A percentile compares a stretch with the other conserved stretches of the same genome.
phyloP scores from a whole-genome alignment of 1,284 basidiomycete species.

The Phellopilus nigrolimitatus region DNA sequence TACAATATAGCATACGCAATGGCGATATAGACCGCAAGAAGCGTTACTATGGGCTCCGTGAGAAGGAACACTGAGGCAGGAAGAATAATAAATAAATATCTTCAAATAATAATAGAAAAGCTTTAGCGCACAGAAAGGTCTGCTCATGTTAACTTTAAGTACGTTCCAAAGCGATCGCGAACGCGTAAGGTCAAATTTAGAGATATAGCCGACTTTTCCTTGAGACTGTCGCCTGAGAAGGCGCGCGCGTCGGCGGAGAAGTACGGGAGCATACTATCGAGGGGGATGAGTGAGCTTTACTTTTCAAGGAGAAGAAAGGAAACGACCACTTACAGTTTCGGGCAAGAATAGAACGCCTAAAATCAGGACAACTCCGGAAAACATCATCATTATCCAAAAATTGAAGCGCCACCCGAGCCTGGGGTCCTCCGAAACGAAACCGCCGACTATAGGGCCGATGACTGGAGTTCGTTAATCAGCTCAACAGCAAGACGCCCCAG shows the following conservation, averaged over 20 bases:
- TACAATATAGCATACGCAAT: constrained; percentile 62
- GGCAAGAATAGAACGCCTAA: constrained; percentile 43
- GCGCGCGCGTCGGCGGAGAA: constrained; percentile 54
- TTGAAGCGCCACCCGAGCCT: constrained; percentile 61
- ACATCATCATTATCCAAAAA: constrained; percentile 67
- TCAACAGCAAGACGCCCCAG: neutral
- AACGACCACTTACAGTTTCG: constrained; percentile 40
- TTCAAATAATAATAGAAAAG: constrained; percentile 3
- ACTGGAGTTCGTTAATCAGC: constrained; percentile 31
- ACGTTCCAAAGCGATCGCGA: constrained; percentile 39
- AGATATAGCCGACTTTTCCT: constrained; percentile 42
- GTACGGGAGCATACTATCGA: constrained; percentile 57
- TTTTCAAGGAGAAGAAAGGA: constrained; percentile 1
- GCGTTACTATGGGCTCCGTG: constrained; percentile 65
- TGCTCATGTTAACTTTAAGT: constrained; percentile 44
- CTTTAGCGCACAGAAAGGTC: constrained; percentile 51
- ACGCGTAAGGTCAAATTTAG: constrained; percentile 48
- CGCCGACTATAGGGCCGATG: constrained; percentile 61
- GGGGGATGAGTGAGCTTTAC: neutral
- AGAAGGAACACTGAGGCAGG: constrained; percentile 49
- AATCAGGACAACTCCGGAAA: constrained; percentile 45
- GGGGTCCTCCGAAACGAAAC: constrained; percentile 48
- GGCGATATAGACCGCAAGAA: constrained; percentile 63
- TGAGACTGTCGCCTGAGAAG: constrained; percentile 43
- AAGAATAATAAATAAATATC: constrained; percentile 15